Evolutionary conservation across 352 stramenopile genomes (phyloP).

Genomic region (Globisporangium cystogenes): DNA sequence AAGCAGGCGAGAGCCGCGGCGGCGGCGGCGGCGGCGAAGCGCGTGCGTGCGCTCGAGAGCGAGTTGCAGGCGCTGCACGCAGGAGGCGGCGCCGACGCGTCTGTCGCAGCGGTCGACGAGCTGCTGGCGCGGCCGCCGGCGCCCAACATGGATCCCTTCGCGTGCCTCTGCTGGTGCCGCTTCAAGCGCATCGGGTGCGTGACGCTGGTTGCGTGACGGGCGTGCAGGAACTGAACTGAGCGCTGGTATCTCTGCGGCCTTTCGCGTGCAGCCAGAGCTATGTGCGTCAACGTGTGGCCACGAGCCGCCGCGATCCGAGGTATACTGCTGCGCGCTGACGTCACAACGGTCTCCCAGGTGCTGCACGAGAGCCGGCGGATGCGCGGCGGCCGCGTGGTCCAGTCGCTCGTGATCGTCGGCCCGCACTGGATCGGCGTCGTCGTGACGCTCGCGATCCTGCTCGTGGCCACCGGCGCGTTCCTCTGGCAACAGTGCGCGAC

Average conservation of each 20-base stretch:
- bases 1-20: not conserved
- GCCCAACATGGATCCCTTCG: slow-evolving; percentile 38
- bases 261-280: slow-evolving; percentile 19
- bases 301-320: not conserved
- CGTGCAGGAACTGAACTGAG: not conserved
- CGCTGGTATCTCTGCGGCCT: not conserved
- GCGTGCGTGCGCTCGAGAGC: slow-evolving; percentile 9
- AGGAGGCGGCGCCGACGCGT: not conserved
- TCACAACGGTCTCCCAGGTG: slow-evolving; percentile 22
- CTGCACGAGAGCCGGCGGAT: slow-evolving; percentile 34
- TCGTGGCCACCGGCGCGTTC: slow-evolving; percentile 55
- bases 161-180: slow-evolving; percentile 55
- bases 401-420: slow-evolving; percentile 47
- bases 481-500: slow-evolving; percentile 42
- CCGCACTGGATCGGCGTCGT: slow-evolving; percentile 81
- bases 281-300: slow-evolving; percentile 2
- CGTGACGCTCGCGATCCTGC: slow-evolving; percentile 56
- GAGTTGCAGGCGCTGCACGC: slow-evolving; percentile 3
- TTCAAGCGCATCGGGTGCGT: slow-evolving; percentile 41
- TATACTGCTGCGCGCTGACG: not conserved
- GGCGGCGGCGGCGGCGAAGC: not conserved
- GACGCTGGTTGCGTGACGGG: not conserved
- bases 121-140: too few relatives aligned
- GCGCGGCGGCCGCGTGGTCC: slow-evolving; percentile 17
- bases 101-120: not conserved